phyloP scores from a whole-genome alignment of 1,284 basidiomycete species.

The Rhodotorula sp. region DNA sequence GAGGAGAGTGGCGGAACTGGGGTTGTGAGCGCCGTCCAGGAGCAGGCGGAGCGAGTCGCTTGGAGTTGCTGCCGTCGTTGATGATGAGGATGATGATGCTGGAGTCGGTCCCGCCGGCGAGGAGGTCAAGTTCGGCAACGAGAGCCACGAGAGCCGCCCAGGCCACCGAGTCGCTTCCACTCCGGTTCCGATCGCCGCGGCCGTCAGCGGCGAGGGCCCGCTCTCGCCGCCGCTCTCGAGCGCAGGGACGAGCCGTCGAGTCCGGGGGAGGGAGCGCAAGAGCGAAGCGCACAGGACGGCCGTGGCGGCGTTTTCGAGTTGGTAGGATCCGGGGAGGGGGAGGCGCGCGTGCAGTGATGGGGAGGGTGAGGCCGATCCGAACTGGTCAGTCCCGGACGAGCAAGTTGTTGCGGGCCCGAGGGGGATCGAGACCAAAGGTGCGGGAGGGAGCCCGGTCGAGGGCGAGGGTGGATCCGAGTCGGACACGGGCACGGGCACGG shows the following conservation, averaged over 20 bases:
- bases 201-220: constrained; percentile 34
- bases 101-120: no score
- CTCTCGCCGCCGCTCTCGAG: constrained; percentile 53
- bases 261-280: constrained; percentile 56
- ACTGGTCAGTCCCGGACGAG: background rate
- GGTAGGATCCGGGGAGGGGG: constrained; percentile 75
- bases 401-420: background rate
- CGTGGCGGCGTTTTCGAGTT: constrained; percentile 73
- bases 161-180: constrained; percentile 68
- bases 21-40: constrained; percentile 93
- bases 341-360: constrained; percentile 35
- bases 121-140: constrained; percentile 45
- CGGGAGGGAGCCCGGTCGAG: background rate
- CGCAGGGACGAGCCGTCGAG: constrained; percentile 38
- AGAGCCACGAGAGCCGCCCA: constrained; percentile 74
- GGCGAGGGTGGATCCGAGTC: background rate
- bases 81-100: no score
- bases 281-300: constrained; percentile 66
- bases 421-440: constrained; percentile 39
- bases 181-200: constrained; percentile 58
- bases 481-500: background rate
- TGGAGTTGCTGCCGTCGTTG: background rate
- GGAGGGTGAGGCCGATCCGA: background rate
- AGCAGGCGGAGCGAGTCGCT: constrained; percentile 54
- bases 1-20: constrained; percentile 72